A percentile compares a stretch with the other conserved stretches of the same genome.
These are phyloP conservation scores for Psophocarpus tetragonolobus DNA, from an alignment of 306 rosid genomes.

Conservation along the genomic window DNA sequence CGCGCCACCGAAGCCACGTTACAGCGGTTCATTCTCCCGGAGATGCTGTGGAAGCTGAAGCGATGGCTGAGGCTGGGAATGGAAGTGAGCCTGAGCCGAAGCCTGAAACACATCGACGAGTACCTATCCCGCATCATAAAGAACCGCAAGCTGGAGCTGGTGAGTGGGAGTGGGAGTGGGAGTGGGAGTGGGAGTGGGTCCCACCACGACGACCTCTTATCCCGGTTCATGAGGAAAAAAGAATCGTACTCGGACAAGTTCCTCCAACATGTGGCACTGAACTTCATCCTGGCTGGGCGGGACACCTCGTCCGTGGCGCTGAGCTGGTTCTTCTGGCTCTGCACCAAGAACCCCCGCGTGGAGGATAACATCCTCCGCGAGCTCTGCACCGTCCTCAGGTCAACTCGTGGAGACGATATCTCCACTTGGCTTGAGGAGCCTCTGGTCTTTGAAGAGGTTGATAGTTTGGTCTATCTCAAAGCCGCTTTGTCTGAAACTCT, in stretches of 20 bases:
- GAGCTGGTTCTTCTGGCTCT: slow-evolving; percentile 89
- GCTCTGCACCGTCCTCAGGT: slow-evolving; percentile 60
- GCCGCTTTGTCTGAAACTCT: slow-evolving; percentile 83
- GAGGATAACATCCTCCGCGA: slow-evolving; percentile 73
- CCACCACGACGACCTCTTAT: slow-evolving; percentile 69
- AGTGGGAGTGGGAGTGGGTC: slow-evolving; percentile 30
- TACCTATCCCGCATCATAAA: slow-evolving; percentile 63
- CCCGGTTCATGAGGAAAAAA: slow-evolving; percentile 84
- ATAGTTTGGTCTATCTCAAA: slow-evolving; percentile 68
- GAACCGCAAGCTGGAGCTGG: slow-evolving; percentile 61
- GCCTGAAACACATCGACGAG: slow-evolving; percentile 52
- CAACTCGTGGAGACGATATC: slow-evolving; percentile 63
- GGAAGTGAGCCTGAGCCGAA: slow-evolving; percentile 58
- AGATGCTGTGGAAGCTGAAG: slow-evolving; percentile 43
- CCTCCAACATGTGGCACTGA: slow-evolving; percentile 82
- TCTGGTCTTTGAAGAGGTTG: slow-evolving; percentile 75
- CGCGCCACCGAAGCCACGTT: slow-evolving; percentile 51
- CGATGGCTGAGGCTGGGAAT: slow-evolving; percentile 51
- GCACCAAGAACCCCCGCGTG: slow-evolving; percentile 49
- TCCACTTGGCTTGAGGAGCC: slow-evolving; percentile 70
- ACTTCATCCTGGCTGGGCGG: slow-evolving; percentile 93
- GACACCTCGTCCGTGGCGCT: slow-evolving; percentile 89
- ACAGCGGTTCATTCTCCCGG: slow-evolving; percentile 46
- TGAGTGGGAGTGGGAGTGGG: slow-evolving; percentile 29
- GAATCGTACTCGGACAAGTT: slow-evolving; percentile 67